Base-by-base conservation (phyloP, 306 rosid genomes). In the Phaseolus lunatus region DNA sequence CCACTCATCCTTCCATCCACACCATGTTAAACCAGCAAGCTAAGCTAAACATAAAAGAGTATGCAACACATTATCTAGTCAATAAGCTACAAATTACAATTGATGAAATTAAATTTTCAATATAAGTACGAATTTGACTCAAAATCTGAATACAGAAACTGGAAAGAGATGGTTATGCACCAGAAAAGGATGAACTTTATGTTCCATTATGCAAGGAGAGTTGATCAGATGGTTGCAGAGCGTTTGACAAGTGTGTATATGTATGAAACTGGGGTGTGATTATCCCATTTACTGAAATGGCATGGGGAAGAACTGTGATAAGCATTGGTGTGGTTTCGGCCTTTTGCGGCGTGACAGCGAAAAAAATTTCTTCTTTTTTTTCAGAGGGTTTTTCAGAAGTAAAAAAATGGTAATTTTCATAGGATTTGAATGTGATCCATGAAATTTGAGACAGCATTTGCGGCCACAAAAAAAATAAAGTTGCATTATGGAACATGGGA, bases 1-100 rank as follows among this genome's bases (percentile, higher is more conserved):
- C 96, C 82, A 81, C 80, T 90, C 93, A 91, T 91, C 63, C 76
- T 87, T 72, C 80, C 86, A 84, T 47, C 81, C 75, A 81, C 83
- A 77, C 89, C 93, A 92, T 88, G 72, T 73, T 79, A 76, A 44
- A 43, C 79, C 54, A 72, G 24, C 57, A 77, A 76, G 53, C 78
- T 15, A 61, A 69, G 76, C 53, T 69, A 53, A 80, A 50, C 48
- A 57, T 64, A 41, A 9, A 66, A 37, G 18, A 56, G 35, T 39
- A 37, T 41, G 56, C 15, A 81, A 2, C 73, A 70, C 77, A 68
- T 69, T 18, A 50, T 67, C 43, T 19, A 50, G 15, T 73, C 77
- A 44, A 67, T 2, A 27, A 62, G 18, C 20, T 43, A 39, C 10
- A 39, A 67, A 3, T 8, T 43, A 27, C 10, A 39, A 67, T 7